Conservation (phyloP, 2,329 filamentous ascomycete genomes). For the Blastomyces parvus region DNA sequence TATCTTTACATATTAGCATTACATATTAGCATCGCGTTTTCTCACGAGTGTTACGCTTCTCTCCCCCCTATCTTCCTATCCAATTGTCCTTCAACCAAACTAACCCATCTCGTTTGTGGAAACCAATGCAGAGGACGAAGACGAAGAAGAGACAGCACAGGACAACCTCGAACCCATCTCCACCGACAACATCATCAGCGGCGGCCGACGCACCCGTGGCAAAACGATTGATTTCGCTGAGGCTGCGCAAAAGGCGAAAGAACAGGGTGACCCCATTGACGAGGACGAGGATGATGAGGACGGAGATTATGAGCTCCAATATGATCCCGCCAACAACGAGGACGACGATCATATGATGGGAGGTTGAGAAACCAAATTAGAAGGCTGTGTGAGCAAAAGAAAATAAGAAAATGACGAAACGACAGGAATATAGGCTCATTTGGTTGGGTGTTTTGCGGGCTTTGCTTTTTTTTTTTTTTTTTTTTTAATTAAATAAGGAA, state of each 20-base stretch:
- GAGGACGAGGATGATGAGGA: conserved; percentile 48
- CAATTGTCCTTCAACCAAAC: conserved; percentile 21
- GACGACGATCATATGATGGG: conserved; percentile 24
- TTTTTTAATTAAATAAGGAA: too few species aligned
- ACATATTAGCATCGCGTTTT: too few species aligned
- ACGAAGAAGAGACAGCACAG: conserved; percentile 48
- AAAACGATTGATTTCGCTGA: conserved; percentile 89
- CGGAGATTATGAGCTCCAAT: conserved; percentile 31
- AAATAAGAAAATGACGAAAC: neutral
- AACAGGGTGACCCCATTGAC: conserved; percentile 59
- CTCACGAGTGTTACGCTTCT: neutral
- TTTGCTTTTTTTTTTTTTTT: too few species aligned
- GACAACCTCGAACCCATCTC: conserved; percentile 88
- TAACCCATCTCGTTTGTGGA: conserved; percentile 15
- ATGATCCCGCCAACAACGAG: conserved; percentile 29
- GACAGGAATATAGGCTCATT: neutral
- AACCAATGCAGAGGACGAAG: conserved; percentile 60
- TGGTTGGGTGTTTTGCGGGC: neutral
- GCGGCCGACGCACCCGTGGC: conserved; percentile 76
- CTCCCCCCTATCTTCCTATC: neutral
- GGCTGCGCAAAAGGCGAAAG: conserved; percentile 72
- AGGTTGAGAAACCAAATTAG: neutral
- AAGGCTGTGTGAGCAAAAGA: neutral
- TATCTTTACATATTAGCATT: conserved; percentile 14
- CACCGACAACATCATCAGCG: conserved; percentile 70